Conservation (phyloP, 345 rosid genomes). For the Jatropha curcas region DNA sequence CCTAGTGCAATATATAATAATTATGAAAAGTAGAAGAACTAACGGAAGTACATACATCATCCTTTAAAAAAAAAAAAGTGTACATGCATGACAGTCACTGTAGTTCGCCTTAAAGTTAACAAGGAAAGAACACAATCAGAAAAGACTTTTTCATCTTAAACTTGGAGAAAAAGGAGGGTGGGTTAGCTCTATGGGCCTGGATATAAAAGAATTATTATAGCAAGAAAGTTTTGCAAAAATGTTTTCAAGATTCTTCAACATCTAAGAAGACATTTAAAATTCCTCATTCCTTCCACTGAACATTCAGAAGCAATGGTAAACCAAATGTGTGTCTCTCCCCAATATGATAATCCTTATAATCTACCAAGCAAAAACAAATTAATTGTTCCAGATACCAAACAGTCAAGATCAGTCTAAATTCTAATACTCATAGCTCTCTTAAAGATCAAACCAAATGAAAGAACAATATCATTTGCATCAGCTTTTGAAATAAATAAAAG, state of each 20-base stretch:
- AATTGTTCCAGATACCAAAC: not conserved
- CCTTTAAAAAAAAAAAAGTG: too few relatives aligned
- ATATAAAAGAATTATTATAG: not conserved
- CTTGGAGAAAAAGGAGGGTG: too few relatives aligned
- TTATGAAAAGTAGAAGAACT: not conserved
- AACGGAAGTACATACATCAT: too few relatives aligned
- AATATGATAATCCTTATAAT: not conserved
- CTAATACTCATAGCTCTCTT: not conserved
- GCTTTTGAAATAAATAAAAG: conserved; percentile 1
- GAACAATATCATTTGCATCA: not conserved
- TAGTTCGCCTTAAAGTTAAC: not conserved
- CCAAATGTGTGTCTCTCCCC: not conserved
- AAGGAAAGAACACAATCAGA: too few relatives aligned
- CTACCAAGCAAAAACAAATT: not conserved
- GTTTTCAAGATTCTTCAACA: not conserved
- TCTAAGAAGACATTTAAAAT: not conserved
- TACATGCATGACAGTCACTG: not conserved
- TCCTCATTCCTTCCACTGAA: not conserved
- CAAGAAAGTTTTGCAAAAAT: not conserved
- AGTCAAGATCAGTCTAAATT: not conserved
- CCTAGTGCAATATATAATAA: not conserved
- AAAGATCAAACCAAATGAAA: not conserved
- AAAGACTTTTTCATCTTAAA: too few relatives aligned
- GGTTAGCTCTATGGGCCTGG: too few relatives aligned
- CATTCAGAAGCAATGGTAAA: not conserved